Conservation (phyloP, 2,329 filamentous ascomycete species). For the Hypoxylon sp. region DNA sequence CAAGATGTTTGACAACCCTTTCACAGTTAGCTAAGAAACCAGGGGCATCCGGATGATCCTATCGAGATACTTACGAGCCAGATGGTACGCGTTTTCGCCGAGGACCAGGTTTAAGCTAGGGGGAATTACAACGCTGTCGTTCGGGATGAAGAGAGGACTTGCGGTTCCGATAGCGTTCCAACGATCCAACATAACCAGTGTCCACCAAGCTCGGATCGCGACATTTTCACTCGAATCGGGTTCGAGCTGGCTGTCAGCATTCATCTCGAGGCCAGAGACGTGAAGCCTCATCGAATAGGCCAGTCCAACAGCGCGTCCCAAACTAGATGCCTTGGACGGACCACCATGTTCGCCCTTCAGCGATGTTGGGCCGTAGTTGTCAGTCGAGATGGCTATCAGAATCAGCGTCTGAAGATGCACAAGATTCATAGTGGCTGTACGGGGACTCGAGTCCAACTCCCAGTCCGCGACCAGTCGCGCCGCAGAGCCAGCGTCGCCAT, state of each 20-base stretch:
- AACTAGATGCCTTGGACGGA: constrained; percentile 60
- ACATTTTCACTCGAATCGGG: constrained; percentile 69
- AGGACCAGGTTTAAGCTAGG: constrained; percentile 67
- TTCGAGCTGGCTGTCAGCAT: constrained; percentile 56
- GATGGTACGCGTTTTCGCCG: constrained; percentile 69
- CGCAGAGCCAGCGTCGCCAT: constrained; percentile 55
- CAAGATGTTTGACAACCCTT: constrained; percentile 66
- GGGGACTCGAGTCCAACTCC: constrained; percentile 54
- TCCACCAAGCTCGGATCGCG: constrained; percentile 74
- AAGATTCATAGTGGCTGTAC: constrained; percentile 54
- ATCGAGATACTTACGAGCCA: constrained; percentile 67
- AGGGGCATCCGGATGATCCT: too few species aligned
- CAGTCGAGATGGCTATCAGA: constrained; percentile 71
- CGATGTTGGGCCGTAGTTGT: constrained; percentile 59
- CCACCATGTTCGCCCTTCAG: constrained; percentile 53
- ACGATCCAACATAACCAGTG: constrained; percentile 73
- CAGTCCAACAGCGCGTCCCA: constrained; percentile 71
- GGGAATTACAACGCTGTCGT: constrained; percentile 66
- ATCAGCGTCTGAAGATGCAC: constrained; percentile 73
- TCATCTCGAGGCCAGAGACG: constrained; percentile 47
- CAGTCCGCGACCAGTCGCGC: constrained; percentile 60
- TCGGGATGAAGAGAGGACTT: constrained; percentile 68
- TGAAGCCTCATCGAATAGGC: constrained; percentile 72
- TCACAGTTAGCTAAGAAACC: constrained; percentile 13
- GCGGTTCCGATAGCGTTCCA: constrained; percentile 76